Percentiles rank a stretch among this genome's conserved stretches.
These are phyloP conservation scores for Paraphaeosphaeria minitans DNA, from an alignment of 2,329 filamentous ascomycete genomes.

Conservation along the genomic window DNA sequence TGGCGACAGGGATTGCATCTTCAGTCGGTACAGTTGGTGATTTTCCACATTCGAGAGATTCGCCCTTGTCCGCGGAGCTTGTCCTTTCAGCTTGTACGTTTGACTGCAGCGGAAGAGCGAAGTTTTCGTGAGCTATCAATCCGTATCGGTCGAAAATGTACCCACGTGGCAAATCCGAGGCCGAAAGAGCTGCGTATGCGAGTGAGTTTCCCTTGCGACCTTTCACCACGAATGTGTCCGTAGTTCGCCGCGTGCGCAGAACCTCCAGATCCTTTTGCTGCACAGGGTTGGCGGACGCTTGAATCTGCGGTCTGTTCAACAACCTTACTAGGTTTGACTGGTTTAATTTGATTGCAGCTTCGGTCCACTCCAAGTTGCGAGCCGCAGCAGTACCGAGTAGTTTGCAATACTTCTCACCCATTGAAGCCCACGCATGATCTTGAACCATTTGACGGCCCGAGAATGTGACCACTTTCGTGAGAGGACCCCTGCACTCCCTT, in stretches of 20 bases:
- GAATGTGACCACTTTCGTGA: slow-evolving; percentile 12
- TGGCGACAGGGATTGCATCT: no score
- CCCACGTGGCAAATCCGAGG: no score
- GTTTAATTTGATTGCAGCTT: slow-evolving; percentile 21
- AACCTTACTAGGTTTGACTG: slow-evolving; percentile 20
- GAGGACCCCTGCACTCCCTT: slow-evolving; percentile 16
- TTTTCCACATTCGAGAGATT: no score
- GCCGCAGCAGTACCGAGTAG: slow-evolving; percentile 15
- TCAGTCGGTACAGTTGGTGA: no score
- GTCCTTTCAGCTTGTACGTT: no score
- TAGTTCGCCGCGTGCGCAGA: slow-evolving; percentile 11
- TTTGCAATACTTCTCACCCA: slow-evolving; percentile 19
- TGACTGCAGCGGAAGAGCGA: no score
- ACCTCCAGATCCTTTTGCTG: slow-evolving; percentile 13
- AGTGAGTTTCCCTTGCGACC: no score
- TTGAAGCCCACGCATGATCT: slow-evolving; percentile 18
- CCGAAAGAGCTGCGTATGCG: no score
- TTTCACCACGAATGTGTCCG: no score
- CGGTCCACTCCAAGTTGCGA: slow-evolving; percentile 15
- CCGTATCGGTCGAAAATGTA: no score
- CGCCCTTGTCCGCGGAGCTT: no score
- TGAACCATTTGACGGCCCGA: slow-evolving; percentile 19
- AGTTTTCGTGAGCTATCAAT: no score
- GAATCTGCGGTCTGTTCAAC: slow-evolving; percentile 7
- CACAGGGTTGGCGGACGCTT: slow-evolving; percentile 14